phyloP scores from a whole-genome alignment of 2,329 filamentous ascomycete genomes.

The Malbranchea zuffiana region DNA sequence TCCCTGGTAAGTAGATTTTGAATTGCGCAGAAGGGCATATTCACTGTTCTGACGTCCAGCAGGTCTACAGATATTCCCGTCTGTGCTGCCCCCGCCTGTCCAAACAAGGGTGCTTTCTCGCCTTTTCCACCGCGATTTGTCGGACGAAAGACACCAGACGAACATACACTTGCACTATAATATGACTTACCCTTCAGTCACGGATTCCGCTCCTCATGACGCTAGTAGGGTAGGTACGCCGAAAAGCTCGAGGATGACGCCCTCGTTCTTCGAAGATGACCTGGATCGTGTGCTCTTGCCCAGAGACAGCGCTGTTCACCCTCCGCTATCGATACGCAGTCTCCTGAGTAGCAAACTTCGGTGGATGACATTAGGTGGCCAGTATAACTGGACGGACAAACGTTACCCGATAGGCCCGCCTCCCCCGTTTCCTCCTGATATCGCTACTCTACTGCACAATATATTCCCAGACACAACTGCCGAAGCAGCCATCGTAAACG shows the following conservation, averaged over 20 bases:
- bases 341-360: slow-evolving; percentile 71
- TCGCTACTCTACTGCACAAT: slow-evolving; percentile 53
- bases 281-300: slow-evolving; percentile 37
- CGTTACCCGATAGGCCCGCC: slow-evolving; percentile 60
- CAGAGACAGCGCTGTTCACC: slow-evolving; percentile 63
- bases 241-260: not conserved
- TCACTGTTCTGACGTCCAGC: slow-evolving; percentile 14
- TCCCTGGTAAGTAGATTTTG: slow-evolving; percentile 29
- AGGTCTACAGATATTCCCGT: slow-evolving; percentile 73
- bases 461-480: slow-evolving; percentile 68
- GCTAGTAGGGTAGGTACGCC: slow-evolving; percentile 34
- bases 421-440: slow-evolving; percentile 63
- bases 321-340: slow-evolving; percentile 56
- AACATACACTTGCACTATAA: slow-evolving; percentile 81
- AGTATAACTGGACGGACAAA: slow-evolving; percentile 92
- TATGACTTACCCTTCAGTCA: slow-evolving; percentile 54
- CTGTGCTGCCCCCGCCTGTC: slow-evolving; percentile 56
- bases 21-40: not conserved
- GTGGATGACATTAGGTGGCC: slow-evolving; percentile 89
- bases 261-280: slow-evolving; percentile 47
- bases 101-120: slow-evolving; percentile 61
- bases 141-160: slow-evolving; percentile 63
- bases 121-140: slow-evolving; percentile 67
- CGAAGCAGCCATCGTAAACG: slow-evolving; percentile 86
- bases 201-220: slow-evolving; percentile 2